phyloP scores from a whole-genome alignment of 2,329 filamentous ascomycete genomes.

The Massarina eburnea region DNA sequence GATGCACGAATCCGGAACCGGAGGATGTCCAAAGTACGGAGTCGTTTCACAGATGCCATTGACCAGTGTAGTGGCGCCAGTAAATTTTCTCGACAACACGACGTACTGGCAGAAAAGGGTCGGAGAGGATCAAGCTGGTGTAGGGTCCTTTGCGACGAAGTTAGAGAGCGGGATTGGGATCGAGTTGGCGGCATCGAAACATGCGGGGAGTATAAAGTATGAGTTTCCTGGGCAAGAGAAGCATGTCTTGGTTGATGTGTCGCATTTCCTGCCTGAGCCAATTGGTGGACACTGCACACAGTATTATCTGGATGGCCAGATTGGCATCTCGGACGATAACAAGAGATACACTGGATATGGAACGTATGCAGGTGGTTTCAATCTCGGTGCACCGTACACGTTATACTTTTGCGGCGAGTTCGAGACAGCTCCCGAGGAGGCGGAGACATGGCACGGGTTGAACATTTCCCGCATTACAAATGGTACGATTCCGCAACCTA shows the following conservation, averaged over 20 bases:
- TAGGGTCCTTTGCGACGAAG: slow-evolving; percentile 63
- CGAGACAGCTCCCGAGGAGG: slow-evolving; percentile 20
- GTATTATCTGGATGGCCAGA: slow-evolving; percentile 24
- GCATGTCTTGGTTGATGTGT: slow-evolving; percentile 48
- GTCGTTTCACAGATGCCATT: slow-evolving; percentile 58
- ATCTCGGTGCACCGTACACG: slow-evolving; percentile 31
- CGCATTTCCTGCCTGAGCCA: slow-evolving; percentile 41
- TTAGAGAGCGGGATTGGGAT: slow-evolving; percentile 59
- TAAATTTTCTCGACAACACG: slow-evolving; percentile 44
- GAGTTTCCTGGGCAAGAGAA: slow-evolving; percentile 49
- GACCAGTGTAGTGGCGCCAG: slow-evolving; percentile 45
- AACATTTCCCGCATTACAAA: slow-evolving; percentile 28
- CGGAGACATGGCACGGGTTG: slow-evolving; percentile 52
- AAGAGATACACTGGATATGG: slow-evolving; percentile 29
- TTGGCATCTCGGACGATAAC: slow-evolving; percentile 21
- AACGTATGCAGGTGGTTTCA: slow-evolving; percentile 31
- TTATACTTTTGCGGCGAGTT: slow-evolving; percentile 34
- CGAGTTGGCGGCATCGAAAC: slow-evolving; percentile 59
- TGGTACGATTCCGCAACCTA: slow-evolving; percentile 11
- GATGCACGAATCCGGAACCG: slow-evolving; percentile 52
- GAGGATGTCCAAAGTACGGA: slow-evolving; percentile 70
- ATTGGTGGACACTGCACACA: slow-evolving; percentile 23
- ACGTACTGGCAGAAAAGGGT: slow-evolving; percentile 44
- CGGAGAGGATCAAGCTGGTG: slow-evolving; percentile 48
- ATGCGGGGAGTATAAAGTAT: slow-evolving; percentile 64